phyloP scores from a whole-genome alignment of 345 rosid genomes.

The Noccaea bulbosa region DNA sequence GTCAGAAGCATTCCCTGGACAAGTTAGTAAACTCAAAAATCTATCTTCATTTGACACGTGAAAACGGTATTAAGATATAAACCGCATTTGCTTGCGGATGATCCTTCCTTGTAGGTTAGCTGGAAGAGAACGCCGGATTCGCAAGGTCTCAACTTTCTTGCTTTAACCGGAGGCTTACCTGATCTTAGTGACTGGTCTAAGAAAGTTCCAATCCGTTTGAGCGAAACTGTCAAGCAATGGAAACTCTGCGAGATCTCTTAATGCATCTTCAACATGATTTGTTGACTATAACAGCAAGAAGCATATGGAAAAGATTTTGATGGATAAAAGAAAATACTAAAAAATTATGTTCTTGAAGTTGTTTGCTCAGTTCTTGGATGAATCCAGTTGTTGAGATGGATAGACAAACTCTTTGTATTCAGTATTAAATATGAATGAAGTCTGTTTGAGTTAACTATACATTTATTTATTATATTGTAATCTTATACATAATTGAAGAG shows the following conservation, averaged over 20 bases:
- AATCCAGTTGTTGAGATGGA: too few species aligned
- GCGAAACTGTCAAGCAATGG: constrained; percentile 67
- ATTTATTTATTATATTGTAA: too few species aligned
- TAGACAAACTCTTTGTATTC: too few species aligned
- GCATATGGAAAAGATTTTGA: too few species aligned
- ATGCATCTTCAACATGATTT: background rate
- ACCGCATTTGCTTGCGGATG: background rate
- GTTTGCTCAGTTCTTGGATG: background rate
- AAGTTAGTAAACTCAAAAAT: constrained; percentile 46
- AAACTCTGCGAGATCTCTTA: constrained; percentile 46
- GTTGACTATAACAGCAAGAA: too few species aligned
- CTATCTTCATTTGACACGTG: constrained; percentile 7
- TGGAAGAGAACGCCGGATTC: constrained; percentile 71
- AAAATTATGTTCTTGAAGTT: too few species aligned
- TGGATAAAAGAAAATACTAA: too few species aligned
- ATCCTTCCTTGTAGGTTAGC: constrained; percentile 48
- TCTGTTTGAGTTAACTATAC: background rate
- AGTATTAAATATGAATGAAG: too few species aligned
- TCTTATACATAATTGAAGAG: too few species aligned
- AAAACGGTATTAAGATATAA: background rate
- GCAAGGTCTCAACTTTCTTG: constrained; percentile 65
- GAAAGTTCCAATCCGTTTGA: constrained; percentile 54
- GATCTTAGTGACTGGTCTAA: constrained; percentile 70
- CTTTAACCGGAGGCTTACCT: constrained; percentile 71
- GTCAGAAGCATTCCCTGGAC: constrained; percentile 67